phyloP scores from a whole-genome alignment of 345 rosid species.

The Microcos paniculata region DNA sequence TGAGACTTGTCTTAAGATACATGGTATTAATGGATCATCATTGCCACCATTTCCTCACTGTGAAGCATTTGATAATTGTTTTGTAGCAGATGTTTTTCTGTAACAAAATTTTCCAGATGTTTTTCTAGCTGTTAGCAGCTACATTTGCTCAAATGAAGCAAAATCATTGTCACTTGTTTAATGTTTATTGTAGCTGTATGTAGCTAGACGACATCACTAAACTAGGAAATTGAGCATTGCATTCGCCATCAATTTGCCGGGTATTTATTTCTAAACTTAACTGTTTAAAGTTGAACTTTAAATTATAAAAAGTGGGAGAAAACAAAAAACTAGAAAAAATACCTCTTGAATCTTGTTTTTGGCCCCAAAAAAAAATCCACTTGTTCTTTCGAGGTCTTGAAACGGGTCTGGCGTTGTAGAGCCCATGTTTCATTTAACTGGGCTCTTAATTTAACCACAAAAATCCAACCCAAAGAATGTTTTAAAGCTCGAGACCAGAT shows the following conservation, averaged over 20 bases:
- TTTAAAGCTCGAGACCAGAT: not conserved
- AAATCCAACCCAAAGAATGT: not conserved
- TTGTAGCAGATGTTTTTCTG: not conserved
- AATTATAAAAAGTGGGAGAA: no score
- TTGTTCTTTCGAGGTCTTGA: not conserved
- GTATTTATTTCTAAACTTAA: no score
- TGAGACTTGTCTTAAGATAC: conserved; percentile 19
- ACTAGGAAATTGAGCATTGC: no score
- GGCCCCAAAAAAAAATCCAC: no score
- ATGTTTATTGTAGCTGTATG: not conserved
- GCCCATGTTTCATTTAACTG: not conserved
- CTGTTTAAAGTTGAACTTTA: no score
- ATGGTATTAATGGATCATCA: not conserved
- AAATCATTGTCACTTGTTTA: not conserved
- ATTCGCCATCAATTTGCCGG: no score
- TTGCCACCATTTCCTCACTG: not conserved
- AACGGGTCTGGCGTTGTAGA: not conserved
- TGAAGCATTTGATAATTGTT: not conserved
- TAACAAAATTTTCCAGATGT: no score
- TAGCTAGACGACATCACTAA: not conserved
- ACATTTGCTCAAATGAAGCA: not conserved
- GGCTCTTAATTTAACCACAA: not conserved
- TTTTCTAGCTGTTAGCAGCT: not conserved
- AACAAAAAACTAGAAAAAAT: no score
- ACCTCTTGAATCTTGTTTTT: not conserved